Percentiles rank a stretch among this genome's conserved stretches.
phyloP scores from a whole-genome alignment of 192 early-diverging fungal genomes.

The Oehlia diaphana region DNA sequence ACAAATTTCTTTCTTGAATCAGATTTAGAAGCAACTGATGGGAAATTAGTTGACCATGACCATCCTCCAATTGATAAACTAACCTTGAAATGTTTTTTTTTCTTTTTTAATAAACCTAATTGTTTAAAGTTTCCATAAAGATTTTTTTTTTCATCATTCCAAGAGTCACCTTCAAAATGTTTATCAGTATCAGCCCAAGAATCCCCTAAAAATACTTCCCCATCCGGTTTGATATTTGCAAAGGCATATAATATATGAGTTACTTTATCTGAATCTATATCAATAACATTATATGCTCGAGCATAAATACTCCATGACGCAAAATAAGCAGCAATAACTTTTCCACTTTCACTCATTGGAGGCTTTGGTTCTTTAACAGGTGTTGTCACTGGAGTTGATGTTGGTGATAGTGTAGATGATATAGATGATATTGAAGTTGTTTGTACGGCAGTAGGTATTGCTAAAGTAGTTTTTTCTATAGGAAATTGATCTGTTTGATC shows the following conservation, averaged over 20 bases:
- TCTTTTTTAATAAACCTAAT: slow-evolving; percentile 65
- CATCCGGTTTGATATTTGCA: slow-evolving; percentile 65
- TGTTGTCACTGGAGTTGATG: not conserved
- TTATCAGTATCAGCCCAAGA: slow-evolving; percentile 81
- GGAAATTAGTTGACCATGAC: slow-evolving; percentile 74
- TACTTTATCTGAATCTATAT: slow-evolving; percentile 62
- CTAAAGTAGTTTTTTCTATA: not conserved
- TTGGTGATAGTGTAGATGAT: not conserved
- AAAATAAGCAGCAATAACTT: slow-evolving; percentile 34
- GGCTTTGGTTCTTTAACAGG: not conserved
- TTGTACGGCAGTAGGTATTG: not conserved
- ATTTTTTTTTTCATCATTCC: slow-evolving; percentile 54
- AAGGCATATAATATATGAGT: slow-evolving; percentile 84
- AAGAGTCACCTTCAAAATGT: slow-evolving; percentile 52
- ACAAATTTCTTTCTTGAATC: slow-evolving; percentile 61
- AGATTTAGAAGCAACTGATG: slow-evolving; percentile 54
- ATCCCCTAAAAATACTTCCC: slow-evolving; percentile 69
- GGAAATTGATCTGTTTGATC: not conserved
- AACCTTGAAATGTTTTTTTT: slow-evolving; percentile 66
- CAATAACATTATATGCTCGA: slow-evolving; percentile 61
- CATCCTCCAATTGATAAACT: slow-evolving; percentile 79
- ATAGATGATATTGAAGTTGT: not conserved
- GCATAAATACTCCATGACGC: slow-evolving; percentile 70
- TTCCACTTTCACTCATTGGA: not conserved
- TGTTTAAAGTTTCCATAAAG: slow-evolving; percentile 64